Conservation (phyloP, 805 yeast species). For the Clavispora phyllophila region DNA sequence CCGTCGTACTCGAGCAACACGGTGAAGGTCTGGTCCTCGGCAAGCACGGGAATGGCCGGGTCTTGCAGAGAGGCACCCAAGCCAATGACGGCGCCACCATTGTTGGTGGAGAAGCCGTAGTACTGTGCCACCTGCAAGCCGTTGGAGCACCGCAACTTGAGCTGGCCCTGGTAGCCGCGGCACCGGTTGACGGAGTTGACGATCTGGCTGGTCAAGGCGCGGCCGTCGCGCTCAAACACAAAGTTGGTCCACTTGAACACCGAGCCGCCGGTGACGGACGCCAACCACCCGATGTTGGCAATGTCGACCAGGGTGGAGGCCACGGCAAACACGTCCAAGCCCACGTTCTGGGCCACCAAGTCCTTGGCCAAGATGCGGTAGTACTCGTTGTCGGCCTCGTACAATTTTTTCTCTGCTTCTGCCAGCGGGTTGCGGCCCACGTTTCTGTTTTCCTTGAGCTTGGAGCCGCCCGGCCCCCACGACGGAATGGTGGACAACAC, state of each 20-base stretch:
- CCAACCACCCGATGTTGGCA: slow-evolving; percentile 61
- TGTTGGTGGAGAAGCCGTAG: slow-evolving; percentile 47
- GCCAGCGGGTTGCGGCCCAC: slow-evolving; percentile 39
- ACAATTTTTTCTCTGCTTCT: slow-evolving; percentile 44
- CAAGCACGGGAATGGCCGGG: slow-evolving; percentile 65
- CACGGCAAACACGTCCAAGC: slow-evolving; percentile 72
- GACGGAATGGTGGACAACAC: slow-evolving; percentile 68
- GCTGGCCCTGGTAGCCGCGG: slow-evolving; percentile 72
- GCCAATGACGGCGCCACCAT: slow-evolving; percentile 17
- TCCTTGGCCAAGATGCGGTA: slow-evolving; percentile 58
- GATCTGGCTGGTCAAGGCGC: slow-evolving; percentile 56
- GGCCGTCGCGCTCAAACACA: slow-evolving; percentile 63
- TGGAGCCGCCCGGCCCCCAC: slow-evolving; percentile 71
- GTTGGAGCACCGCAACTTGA: slow-evolving; percentile 81
- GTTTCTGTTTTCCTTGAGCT: slow-evolving; percentile 36
- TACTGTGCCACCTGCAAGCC: slow-evolving; percentile 80
- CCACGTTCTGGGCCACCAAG: slow-evolving; percentile 54
- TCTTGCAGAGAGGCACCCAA: slow-evolving; percentile 36
- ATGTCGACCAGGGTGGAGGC: slow-evolving; percentile 64
- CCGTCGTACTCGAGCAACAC: slow-evolving; percentile 77
- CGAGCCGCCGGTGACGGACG: slow-evolving; percentile 70
- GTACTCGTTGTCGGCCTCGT: slow-evolving; percentile 56
- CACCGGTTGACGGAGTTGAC: slow-evolving; percentile 45
- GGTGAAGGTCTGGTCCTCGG: slow-evolving; percentile 59
- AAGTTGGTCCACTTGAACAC: slow-evolving; percentile 64